Base-by-base conservation (phyloP, 192 early-diverging fungal genomes). In the Umbelopsis sp. region DNA sequence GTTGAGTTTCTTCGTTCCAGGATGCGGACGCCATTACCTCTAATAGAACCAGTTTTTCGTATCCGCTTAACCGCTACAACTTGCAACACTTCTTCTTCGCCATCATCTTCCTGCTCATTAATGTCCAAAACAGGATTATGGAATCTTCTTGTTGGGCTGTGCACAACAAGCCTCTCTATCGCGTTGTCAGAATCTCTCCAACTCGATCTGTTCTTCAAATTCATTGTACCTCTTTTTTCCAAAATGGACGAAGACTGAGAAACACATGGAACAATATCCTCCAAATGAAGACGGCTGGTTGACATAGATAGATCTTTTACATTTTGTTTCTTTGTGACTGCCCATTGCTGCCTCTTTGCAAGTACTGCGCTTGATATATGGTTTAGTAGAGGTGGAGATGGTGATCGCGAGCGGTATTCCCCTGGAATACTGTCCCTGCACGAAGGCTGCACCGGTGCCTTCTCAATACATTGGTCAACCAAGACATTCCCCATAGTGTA, bases 1-100 rank as follows among this genome's bases (percentile, higher is more conserved):
- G 56, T 62, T 17, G 56, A 62, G 56, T 62, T 62, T 34, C 56
- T 29, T 34, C 56, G 56, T 62, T 62, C 56, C 17, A 62, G 29
- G 11, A 62, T 62, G 26, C 29, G 56, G 2, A 62, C 31, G 6
- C 56, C 56, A 20, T 62, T 62, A 14, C n/a, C 2, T 62, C 31
- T 62, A 3, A 62, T 26, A 16, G 31, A 62, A 0, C 29, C 56
- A 11, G 29, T 29, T 26, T 62, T 62, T 32, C 31, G 26, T 5
- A 62, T 34, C 26, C 31, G 29, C 31, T 62, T 62, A 14, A 62
- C 56, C 4, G 56, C 56, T 16, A 62, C 25, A 9, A 62, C 56
- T 32, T 62, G 56, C 26, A 62, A 34, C 1, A 62, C 31, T n/a
- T 62, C 56, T 20, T 62, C 29, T 26, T 62, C 56, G 5, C 34